Conservation (phyloP, 208 protist species). For the Leptomonas pyrrhocoris region DNA sequence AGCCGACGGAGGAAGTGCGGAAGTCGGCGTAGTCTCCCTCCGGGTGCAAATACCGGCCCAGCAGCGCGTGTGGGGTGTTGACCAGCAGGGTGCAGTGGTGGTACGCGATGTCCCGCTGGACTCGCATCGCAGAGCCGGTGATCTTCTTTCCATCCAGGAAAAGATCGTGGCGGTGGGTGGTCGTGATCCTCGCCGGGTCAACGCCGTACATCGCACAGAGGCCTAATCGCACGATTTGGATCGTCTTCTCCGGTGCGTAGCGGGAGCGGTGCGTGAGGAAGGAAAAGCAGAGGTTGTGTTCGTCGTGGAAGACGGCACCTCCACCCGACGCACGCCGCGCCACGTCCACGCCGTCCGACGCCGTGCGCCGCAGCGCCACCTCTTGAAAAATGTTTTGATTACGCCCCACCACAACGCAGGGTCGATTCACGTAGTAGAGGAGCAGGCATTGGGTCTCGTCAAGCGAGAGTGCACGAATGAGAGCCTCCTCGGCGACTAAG, state of each 20-base stretch:
- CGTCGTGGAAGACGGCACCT: conserved; percentile 87
- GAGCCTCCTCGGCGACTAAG: conserved; percentile 71
- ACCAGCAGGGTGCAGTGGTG: conserved; percentile 90
- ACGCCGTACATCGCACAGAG: conserved; percentile 50
- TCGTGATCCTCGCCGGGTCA: conserved; percentile 49
- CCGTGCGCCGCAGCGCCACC: conserved; percentile 49
- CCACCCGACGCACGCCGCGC: conserved; percentile 81
- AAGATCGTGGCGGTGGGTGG: conserved; percentile 76
- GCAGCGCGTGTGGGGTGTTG: conserved; percentile 30
- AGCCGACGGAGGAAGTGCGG: conserved; percentile 53
- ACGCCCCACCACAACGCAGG: conserved; percentile 84
- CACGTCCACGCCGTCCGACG: conserved; percentile 52
- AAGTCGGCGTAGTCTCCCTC: conserved; percentile 64
- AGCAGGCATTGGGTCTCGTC: conserved; percentile 40
- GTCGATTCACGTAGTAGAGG: conserved; percentile 77
- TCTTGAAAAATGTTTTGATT: conserved; percentile 86
- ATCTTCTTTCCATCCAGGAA: conserved; percentile 88
- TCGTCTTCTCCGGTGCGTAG: conserved; percentile 77
- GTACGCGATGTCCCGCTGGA: conserved; percentile 79
- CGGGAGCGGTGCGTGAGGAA: conserved; percentile 74
- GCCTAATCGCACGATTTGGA: conserved; percentile 65
- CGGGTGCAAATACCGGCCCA: conserved; percentile 60
- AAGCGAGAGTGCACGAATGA: conserved; percentile 64
- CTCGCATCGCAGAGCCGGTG: conserved; percentile 88
- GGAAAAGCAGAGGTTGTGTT: conserved; percentile 80